Evolutionary conservation across 73 alveolate genomes (phyloP), one percentile per base, ranked within the genome.

Genomic region (Breviolum minutum): DNA sequence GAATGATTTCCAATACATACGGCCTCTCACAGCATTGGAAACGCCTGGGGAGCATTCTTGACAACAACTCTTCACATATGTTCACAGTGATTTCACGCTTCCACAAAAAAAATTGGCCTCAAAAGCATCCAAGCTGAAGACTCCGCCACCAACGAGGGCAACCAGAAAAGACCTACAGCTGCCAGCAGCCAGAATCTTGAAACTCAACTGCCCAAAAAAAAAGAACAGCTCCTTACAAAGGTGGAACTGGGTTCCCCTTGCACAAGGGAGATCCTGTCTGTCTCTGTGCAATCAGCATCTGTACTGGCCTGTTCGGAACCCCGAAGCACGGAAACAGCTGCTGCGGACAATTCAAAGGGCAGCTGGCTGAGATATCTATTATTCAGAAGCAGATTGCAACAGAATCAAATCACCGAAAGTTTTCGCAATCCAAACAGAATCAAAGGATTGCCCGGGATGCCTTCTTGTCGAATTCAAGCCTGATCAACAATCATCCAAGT

Each of bases 81-180:
- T 40, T 40, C 54, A 3, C 54, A 40, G 54, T 40, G 54, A 40
- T 40, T 40, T 40, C 54, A 3, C 3, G 0, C 3, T 40, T 40
- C 3, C 54, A 3, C n/a, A n/a, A n/a, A n/a, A 40, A 40, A 40
- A 8, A 6, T 40, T 64, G 13, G 94, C 94, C 94, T 86, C 94
- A 63, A 86, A 86, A n/a, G 94, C 94, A 61, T 86, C 94, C 63
- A 86, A 63, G 94, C 94, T 86, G 94, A 86, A 86, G 30, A 86
- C 94, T 12, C 94, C 94, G 94, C 94, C 94, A 27, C 94, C 94
- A 63, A 86, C 63, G 26, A 86, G 79, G 64, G 94, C 94, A 63
- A 86, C 94, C 10, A 86, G 94, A 79, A 86, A 86, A 86, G 94
- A 86, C 94, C 94, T 86, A 5, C 7, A 17, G 77, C 17, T 68